These are phyloP conservation scores for Suhomyces anneliseae DNA, from an alignment of 1,139 yeast species.

Conservation along the genomic window DNA sequence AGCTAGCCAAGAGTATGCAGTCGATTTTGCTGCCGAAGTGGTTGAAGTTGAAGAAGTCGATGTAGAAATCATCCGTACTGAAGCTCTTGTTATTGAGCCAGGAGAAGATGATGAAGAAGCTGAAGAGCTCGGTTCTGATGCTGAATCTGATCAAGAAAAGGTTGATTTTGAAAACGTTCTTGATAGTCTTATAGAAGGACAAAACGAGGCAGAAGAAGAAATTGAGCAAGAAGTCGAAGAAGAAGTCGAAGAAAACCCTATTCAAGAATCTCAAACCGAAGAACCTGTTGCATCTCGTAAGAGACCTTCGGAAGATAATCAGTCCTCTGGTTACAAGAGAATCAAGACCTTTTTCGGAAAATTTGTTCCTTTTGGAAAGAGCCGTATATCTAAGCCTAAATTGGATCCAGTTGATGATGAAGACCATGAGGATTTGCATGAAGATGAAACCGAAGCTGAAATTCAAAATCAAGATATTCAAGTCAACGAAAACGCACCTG, in stretches of 20 bases:
- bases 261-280: background rate
- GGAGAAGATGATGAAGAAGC: background rate
- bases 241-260: background rate
- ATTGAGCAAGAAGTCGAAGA: background rate
- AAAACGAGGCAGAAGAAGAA: background rate
- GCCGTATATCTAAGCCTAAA: background rate
- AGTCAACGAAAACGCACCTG: background rate
- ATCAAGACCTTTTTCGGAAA: conserved; percentile 1
- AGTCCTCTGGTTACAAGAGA: conserved; percentile 1
- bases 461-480: too few relatives aligned
- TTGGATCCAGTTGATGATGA: background rate
- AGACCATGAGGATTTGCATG: background rate
- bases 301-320: background rate
- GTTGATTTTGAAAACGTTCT: background rate
- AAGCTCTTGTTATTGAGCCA: conserved; percentile 1
- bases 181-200: too few relatives aligned
- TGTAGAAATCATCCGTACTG: conserved; percentile 1
- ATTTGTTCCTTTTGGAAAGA: conserved; percentile 1
- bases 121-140: background rate
- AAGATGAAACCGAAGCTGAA: background rate
- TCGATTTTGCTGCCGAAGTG: background rate
- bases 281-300: background rate
- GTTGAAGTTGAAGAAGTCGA: background rate
- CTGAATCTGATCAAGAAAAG: background rate
- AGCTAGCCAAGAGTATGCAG: background rate